Evolutionary conservation across 371 early-diverging fungal genomes (phyloP).

Genomic region (Choanephora cucurbitarum): DNA sequence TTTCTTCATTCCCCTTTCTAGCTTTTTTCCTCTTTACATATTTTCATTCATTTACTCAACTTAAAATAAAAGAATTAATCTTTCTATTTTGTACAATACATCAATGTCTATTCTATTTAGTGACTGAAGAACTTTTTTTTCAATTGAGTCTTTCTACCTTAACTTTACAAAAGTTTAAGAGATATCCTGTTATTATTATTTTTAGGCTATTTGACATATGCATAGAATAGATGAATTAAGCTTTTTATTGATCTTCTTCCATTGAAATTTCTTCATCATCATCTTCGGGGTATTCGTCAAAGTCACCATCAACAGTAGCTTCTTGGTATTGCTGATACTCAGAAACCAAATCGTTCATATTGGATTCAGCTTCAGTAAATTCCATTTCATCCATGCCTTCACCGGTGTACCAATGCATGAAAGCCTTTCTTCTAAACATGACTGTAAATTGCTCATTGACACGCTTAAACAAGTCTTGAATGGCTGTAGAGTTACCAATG

Average conservation of each 20-base stretch:
- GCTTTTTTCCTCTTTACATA: neutral
- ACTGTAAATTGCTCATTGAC: constrained; percentile 91
- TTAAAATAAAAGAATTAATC: neutral
- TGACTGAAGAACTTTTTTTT: no score
- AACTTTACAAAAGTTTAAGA: no score
- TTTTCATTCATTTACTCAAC: neutral
- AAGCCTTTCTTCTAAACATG: constrained; percentile 93
- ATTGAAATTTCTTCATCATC: constrained; percentile 25
- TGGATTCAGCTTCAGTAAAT: constrained; percentile 86
- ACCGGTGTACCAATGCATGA: constrained; percentile 95
- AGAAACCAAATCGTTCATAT: constrained; percentile 92
- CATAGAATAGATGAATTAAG: no score
- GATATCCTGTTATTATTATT: no score
- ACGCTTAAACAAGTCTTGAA: constrained; percentile 97
- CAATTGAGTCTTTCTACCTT: no score
- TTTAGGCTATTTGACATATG: no score
- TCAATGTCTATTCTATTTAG: neutral
- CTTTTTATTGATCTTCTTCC: constrained; percentile 13
- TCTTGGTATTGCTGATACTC: constrained; percentile 98
- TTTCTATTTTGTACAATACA: constrained; percentile 3
- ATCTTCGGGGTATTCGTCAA: constrained; percentile 45
- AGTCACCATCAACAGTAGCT: constrained; percentile 72
- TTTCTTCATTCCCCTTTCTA: neutral
- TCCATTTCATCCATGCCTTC: constrained; percentile 97
- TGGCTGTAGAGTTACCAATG: constrained; percentile 97